phyloP scores from a whole-genome alignment of 306 rosid genomes.

The Prunus campanulata region DNA sequence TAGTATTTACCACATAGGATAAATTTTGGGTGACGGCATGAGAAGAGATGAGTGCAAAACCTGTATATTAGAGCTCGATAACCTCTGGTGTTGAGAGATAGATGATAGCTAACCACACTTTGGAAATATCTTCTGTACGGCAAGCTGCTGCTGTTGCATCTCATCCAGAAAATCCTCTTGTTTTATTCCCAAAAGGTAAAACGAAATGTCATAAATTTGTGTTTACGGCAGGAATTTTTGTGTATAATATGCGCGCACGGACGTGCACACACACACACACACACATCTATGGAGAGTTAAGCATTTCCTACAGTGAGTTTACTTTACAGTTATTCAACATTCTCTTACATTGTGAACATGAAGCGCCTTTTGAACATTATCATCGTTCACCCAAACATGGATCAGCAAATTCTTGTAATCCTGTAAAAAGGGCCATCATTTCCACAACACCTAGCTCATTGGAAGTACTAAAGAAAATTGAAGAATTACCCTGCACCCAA shows the following conservation, averaged over 20 bases:
- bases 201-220: neutral
- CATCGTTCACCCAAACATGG: slow-evolving; percentile 31
- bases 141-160: slow-evolving; percentile 11
- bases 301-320: too few relatives aligned
- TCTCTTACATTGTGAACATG: slow-evolving; percentile 15
- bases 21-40: neutral
- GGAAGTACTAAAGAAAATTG: neutral
- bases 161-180: slow-evolving; percentile 21
- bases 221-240: neutral
- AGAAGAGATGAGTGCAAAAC: slow-evolving; percentile 11
- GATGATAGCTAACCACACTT: slow-evolving; percentile 36
- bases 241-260: too few relatives aligned
- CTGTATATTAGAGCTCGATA: slow-evolving; percentile 50
- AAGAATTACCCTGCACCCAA: slow-evolving; percentile 20
- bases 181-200: neutral
- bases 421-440: neutral
- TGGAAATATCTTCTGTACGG: neutral
- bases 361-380: slow-evolving; percentile 24
- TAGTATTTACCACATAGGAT: neutral
- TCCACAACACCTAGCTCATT: neutral
- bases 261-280: too few relatives aligned
- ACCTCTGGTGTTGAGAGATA: slow-evolving; percentile 31
- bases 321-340: neutral
- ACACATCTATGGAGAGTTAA: too few relatives aligned
- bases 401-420: slow-evolving; percentile 9